Evolutionary conservation across 1,284 basidiomycete species (phyloP).

Genomic region (Cutaneotrichosporon arboriforme): DNA sequence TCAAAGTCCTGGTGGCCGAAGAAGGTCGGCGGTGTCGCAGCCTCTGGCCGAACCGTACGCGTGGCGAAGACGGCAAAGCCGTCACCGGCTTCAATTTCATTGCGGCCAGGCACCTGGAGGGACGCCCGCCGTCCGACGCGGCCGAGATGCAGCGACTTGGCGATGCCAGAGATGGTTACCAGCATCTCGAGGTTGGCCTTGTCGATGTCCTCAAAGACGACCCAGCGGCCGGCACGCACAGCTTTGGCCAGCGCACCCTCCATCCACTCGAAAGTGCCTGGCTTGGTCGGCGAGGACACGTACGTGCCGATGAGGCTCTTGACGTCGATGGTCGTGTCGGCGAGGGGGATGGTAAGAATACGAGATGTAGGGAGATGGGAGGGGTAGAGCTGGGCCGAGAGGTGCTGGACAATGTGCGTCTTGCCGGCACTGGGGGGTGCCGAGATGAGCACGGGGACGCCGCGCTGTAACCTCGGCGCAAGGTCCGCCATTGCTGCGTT

Average conservation of each 20-base stretch:
- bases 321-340: constrained; percentile 90
- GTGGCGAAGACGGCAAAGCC: constrained; percentile 77
- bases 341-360: constrained; percentile 79
- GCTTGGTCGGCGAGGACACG: constrained; percentile 74
- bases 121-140: constrained; percentile 60
- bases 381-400: constrained; percentile 58
- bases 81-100: constrained; percentile 64
- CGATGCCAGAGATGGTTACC: constrained; percentile 72
- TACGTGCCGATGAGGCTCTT: constrained; percentile 92
- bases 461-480: constrained; percentile 61
- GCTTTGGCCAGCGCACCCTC: constrained; percentile 90
- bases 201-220: constrained; percentile 91
- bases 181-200: constrained; percentile 79
- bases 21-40: constrained; percentile 56
- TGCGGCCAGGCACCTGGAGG: constrained; percentile 63
- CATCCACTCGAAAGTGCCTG: constrained; percentile 93
- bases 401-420: constrained; percentile 70
- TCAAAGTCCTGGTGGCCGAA: constrained; percentile 75
- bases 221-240: constrained; percentile 86
- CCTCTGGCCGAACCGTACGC: constrained; percentile 56
- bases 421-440: constrained; percentile 89
- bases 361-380: constrained; percentile 52
- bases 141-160: constrained; percentile 68
- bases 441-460: constrained; percentile 75
- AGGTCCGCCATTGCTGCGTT: constrained; percentile 59